phyloP scores from a whole-genome alignment of 2,329 filamentous ascomycete genomes.

The Hypoxylon sp. region DNA sequence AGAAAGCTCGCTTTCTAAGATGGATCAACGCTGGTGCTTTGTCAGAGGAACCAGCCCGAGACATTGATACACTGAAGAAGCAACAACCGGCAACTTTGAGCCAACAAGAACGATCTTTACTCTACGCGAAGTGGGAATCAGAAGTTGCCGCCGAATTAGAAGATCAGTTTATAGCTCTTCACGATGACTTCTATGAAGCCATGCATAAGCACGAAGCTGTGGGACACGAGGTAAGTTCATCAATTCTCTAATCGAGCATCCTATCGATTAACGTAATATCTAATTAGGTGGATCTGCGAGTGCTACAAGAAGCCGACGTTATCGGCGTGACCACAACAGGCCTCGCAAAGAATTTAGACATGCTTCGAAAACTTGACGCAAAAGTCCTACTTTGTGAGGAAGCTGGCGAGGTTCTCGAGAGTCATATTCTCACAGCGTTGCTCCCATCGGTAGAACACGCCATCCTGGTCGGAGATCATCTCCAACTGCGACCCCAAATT shows the following conservation, averaged over 20 bases:
- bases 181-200: constrained; percentile 21
- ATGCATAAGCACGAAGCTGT: constrained; percentile 16
- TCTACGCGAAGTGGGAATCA: constrained; percentile 23
- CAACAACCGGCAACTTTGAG: constrained; percentile 15
- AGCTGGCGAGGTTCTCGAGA: constrained; percentile 45
- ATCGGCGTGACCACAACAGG: constrained; percentile 73
- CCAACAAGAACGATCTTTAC: constrained; percentile 16
- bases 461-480: constrained; percentile 74
- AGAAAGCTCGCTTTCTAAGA: not conserved
- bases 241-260: not conserved
- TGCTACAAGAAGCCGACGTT: constrained; percentile 58
- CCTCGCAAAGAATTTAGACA: constrained; percentile 63
- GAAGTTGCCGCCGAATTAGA: constrained; percentile 16
- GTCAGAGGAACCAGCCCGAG: constrained; percentile 7
- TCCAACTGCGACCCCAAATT: constrained; percentile 71
- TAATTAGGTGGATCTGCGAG: constrained; percentile 52
- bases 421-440: constrained; percentile 40
- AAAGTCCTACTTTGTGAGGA: constrained; percentile 69
- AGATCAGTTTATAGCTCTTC: constrained; percentile 33
- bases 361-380: constrained; percentile 61
- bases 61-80: not conserved
- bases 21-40: constrained; percentile 22
- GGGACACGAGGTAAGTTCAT: constrained; percentile 18
- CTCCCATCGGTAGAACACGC: constrained; percentile 57
- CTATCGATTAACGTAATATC: not conserved